Evolutionary conservation across 345 rosid genomes (phyloP), one percentile per base, ranked within the genome.

Genomic region (Aurinia saxatilis): DNA sequence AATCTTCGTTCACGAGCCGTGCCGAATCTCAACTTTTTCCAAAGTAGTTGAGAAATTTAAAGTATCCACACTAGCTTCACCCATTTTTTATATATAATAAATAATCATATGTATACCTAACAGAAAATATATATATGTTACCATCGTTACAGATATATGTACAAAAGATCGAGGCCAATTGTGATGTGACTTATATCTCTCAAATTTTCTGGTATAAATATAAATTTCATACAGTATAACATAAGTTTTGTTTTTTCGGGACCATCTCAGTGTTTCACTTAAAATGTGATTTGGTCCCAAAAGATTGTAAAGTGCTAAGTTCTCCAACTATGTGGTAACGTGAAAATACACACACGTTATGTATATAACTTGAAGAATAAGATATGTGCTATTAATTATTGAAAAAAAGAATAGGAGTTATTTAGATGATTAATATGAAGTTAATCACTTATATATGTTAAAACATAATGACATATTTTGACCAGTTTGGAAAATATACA

Each of bases 1-100:
- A n/a, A 4, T 27, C 31, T 50, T 31, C 29, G 1, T 34, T 68
- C 66, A 59, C 53, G 66, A 68, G 53, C 16, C 33, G 34, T 34
- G 15, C 72, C 39, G 38, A 59, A 23, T 59, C 60, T 23, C 67
- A 52, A 52, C 67, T 29, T 60, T 60, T 51, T 41, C 17, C 46
- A 42, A 50, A 50, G 60, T 60, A 44, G 66, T 68, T 68, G 66
- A 42, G 27, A 52, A 33, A 50, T 21, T 67, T 33, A 67, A 40
- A 41, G 23, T 37, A 51, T 8, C 52, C 52, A 67, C 72, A 33
- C 11, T 14, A 15, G 65, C 65, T 21, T 31, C 33, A 44, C 40
- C 16, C 25, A 57, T 40, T 18, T 50, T 15, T 5, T 48, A 59
- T 37, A 8, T n/a, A n/a, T 15, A n/a, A 60, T 51, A 33, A 50